Conservation (phyloP, 768 basidiomycete genomes). For the Russula griseocarnosa region DNA sequence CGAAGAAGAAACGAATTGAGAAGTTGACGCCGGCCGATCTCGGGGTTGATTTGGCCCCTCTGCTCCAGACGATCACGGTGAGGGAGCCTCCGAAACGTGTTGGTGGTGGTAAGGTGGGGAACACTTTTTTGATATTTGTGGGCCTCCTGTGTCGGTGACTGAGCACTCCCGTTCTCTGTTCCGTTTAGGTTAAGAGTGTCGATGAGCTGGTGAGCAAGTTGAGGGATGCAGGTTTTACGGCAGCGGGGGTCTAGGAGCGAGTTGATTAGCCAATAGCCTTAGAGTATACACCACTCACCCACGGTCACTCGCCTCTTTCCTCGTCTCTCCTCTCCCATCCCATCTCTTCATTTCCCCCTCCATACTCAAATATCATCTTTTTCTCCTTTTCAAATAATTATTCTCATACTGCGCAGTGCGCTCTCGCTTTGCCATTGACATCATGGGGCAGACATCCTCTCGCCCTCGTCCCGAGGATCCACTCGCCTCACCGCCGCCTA, state of each 20-base stretch:
- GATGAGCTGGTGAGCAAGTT: conserved; percentile 88
- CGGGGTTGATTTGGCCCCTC: conserved; percentile 76
- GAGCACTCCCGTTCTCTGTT: background rate
- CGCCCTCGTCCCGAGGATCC: conserved; percentile 15
- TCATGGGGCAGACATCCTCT: conserved; percentile 21
- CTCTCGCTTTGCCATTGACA: background rate
- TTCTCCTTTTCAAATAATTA: no score
- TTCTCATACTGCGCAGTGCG: background rate
- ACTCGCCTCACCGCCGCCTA: background rate
- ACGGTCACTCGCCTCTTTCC: background rate
- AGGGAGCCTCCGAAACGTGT: conserved; percentile 85
- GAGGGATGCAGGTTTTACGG: conserved; percentile 66
- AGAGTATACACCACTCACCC: background rate
- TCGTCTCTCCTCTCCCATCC: background rate
- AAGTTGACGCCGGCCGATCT: conserved; percentile 77
- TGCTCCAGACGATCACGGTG: conserved; percentile 82
- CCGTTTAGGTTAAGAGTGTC: conserved; percentile 63
- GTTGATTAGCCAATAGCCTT: background rate
- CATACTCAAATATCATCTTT: background rate
- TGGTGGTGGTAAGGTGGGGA: conserved; percentile 82
- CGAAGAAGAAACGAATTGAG: conserved; percentile 97
- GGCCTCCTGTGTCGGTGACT: background rate
- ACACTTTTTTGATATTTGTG: background rate
- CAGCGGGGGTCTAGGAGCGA: background rate
- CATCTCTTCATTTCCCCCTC: background rate